Percentiles rank a stretch among this genome's conserved stretches.
Evolutionary conservation across 2,329 filamentous ascomycete species (phyloP).

Genomic region (Lachnum nothofagi): DNA sequence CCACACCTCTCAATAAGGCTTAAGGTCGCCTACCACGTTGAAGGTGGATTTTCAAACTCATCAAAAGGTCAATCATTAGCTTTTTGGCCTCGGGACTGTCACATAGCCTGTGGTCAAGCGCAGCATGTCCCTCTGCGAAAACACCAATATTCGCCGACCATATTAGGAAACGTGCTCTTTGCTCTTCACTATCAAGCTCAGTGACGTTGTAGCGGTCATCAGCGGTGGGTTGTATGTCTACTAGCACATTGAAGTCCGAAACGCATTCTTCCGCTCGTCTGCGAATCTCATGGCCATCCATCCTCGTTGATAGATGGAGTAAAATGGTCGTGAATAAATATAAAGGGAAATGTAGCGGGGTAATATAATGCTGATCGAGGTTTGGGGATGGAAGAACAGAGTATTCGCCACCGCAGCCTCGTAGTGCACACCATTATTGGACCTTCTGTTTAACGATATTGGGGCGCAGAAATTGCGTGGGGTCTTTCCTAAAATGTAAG

Average conservation of each 20-base stretch:
- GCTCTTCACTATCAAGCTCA: constrained; percentile 4
- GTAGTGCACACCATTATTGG: not conserved
- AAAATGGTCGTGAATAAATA: too few species aligned
- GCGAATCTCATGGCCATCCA: not conserved
- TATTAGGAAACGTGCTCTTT: constrained; percentile 6
- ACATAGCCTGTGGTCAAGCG: constrained; percentile 5
- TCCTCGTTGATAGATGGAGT: too few species aligned
- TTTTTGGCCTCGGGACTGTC: not conserved
- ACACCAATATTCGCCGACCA: constrained; percentile 6
- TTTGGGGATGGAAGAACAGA: too few species aligned
- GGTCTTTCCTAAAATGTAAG: too few species aligned
- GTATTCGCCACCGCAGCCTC: too few species aligned
- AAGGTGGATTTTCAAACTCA: constrained; percentile 1
- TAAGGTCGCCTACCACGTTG: not conserved
- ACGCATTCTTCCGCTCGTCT: not conserved
- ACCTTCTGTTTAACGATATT: too few species aligned
- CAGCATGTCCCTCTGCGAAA: constrained; percentile 4
- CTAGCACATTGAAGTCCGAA: not conserved
- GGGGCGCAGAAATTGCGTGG: too few species aligned
- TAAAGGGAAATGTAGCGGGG: too few species aligned
- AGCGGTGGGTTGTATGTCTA: not conserved
- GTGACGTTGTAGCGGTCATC: not conserved
- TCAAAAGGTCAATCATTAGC: constrained; percentile 1
- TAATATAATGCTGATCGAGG: too few species aligned
- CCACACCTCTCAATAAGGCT: not conserved